Conservation (phyloP, 768 basidiomycete species). For the Fibroporia radiculosa region DNA sequence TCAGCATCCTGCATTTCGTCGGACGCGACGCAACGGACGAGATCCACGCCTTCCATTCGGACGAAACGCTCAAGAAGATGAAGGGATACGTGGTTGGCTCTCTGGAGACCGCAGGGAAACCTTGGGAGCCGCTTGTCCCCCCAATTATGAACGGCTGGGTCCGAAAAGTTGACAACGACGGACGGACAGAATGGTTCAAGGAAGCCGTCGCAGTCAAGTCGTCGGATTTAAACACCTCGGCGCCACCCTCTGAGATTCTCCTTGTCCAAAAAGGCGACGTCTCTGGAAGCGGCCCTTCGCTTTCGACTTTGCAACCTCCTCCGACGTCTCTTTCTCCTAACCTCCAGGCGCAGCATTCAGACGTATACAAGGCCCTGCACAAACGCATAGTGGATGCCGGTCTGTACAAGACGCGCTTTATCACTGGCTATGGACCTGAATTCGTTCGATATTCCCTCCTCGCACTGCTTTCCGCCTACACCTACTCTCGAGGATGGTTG, state of each 20-base stretch:
- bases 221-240: conserved; percentile 17
- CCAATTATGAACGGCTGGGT: conserved; percentile 85
- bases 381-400: conserved; percentile 67
- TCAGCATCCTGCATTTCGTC: conserved; percentile 89
- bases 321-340: conserved; percentile 48
- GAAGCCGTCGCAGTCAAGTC: conserved; percentile 44
- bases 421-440: conserved; percentile 88
- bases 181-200: conserved; percentile 46
- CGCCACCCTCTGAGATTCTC: conserved; percentile 45
- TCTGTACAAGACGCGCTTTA: conserved; percentile 75
- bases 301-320: conserved; percentile 39
- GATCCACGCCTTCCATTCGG: conserved; percentile 83
- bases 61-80: conserved; percentile 47
- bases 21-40: conserved; percentile 95
- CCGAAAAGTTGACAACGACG: conserved; percentile 39
- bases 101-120: conserved; percentile 43
- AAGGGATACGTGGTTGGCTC: conserved; percentile 61
- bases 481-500: conserved; percentile 60
- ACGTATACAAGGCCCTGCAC: conserved; percentile 77
- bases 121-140: conserved; percentile 76
- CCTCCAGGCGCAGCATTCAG: conserved; percentile 58
- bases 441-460: conserved; percentile 70
- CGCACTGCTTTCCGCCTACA: conserved; percentile 46
- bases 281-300: conserved; percentile 32
- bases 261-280: conserved; percentile 41